phyloP scores from a whole-genome alignment of 345 rosid genomes.

The Bruguiera sexangula region DNA sequence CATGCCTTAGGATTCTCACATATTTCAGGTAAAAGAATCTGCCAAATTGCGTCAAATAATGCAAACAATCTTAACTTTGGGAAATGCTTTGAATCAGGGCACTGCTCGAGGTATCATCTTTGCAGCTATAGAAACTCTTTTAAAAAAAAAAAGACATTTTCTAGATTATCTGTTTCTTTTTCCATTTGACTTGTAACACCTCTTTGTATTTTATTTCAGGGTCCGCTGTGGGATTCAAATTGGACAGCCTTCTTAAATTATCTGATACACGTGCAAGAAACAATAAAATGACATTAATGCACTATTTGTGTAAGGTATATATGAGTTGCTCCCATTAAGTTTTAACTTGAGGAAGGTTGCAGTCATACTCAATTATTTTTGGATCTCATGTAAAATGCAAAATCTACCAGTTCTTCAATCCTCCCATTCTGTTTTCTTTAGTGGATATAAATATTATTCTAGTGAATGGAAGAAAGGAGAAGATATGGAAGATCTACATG shows the following conservation, averaged over 20 bases:
- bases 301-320: slow-evolving; percentile 92
- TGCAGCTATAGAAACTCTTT: not conserved
- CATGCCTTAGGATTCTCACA: slow-evolving; percentile 22
- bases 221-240: slow-evolving; percentile 94
- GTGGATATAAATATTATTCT: no score
- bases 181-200: not conserved
- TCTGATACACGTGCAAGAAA: slow-evolving; percentile 96
- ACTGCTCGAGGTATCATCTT: slow-evolving; percentile 74
- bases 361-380: no score
- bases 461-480: no score
- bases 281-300: slow-evolving; percentile 95
- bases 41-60: slow-evolving; percentile 89
- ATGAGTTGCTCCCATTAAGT: not conserved
- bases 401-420: no score
- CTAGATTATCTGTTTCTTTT: not conserved
- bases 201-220: slow-evolving; percentile 42
- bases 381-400: no score
- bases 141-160: not conserved
- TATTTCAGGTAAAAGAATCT: slow-evolving; percentile 85
- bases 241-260: slow-evolving; percentile 93
- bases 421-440: no score
- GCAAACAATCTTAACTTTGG: slow-evolving; percentile 94
- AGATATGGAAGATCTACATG: no score
- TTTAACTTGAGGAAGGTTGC: no score
- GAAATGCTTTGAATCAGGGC: slow-evolving; percentile 98